Evolutionary conservation across 257 asterid genomes (phyloP).

Genomic region (Henckelia pumila): DNA sequence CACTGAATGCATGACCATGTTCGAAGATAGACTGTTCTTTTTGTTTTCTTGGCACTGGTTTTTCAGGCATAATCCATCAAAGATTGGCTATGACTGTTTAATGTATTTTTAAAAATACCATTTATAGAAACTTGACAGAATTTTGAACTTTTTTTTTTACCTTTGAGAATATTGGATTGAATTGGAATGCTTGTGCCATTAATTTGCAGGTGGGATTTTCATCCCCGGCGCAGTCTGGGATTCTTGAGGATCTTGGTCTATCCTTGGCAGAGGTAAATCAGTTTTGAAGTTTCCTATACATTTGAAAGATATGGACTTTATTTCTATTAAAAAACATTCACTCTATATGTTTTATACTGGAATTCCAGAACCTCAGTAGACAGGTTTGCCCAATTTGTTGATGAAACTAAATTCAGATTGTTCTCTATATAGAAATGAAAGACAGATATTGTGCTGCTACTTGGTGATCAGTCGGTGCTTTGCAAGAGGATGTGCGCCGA

Average conservation of each 20-base stretch:
- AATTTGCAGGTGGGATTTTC: constrained; percentile 71
- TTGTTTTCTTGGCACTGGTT: background rate
- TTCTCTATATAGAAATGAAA: too few species aligned
- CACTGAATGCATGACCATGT: background rate
- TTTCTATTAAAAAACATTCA: background rate
- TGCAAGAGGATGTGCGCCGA: background rate
- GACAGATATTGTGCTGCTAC: background rate
- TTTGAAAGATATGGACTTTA: too few species aligned
- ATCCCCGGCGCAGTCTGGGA: constrained; percentile 79
- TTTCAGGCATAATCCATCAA: background rate
- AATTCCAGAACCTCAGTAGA: too few species aligned
- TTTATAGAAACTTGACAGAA: background rate
- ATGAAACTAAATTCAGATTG: background rate
- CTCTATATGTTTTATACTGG: too few species aligned
- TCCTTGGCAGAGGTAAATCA: constrained; percentile 60
- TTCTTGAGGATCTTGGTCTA: constrained; percentile 63
- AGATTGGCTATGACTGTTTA: background rate
- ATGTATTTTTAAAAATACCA: background rate
- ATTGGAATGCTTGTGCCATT: background rate
- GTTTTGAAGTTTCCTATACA: background rate
- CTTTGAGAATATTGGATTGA: background rate
- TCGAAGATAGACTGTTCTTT: background rate
- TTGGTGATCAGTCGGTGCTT: background rate
- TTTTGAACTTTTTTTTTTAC: background rate
- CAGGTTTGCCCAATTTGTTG: too few species aligned